phyloP scores from a whole-genome alignment of 2,329 filamentous ascomycete genomes.

The Tolypocladium guangdongense region DNA sequence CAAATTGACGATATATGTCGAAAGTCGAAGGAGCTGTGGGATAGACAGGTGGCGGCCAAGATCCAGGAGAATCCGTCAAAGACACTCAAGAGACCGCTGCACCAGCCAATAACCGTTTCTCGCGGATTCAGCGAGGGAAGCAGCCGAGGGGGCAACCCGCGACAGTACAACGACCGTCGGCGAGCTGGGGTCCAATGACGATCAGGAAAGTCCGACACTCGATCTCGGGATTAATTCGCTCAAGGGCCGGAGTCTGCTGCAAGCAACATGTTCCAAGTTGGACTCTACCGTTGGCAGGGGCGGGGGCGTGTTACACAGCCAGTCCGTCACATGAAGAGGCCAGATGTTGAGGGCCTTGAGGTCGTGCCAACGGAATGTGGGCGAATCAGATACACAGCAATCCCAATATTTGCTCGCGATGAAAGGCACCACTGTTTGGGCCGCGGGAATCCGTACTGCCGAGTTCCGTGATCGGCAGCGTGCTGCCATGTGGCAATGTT shows the following conservation, averaged over 20 bases:
- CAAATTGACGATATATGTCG: slow-evolving; percentile 53
- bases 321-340: background rate
- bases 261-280: background rate
- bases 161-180: slow-evolving; percentile 13
- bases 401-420: background rate
- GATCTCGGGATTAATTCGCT: background rate
- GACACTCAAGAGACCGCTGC: slow-evolving; percentile 43
- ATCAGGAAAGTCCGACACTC: background rate
- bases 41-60: slow-evolving; percentile 40
- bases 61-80: slow-evolving; percentile 34
- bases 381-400: background rate
- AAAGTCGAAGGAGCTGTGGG: slow-evolving; percentile 48
- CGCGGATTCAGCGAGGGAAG: slow-evolving; percentile 9
- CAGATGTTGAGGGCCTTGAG: background rate
- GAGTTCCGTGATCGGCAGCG: slow-evolving; percentile 27
- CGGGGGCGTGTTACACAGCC: background rate
- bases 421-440: background rate
- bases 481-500: slow-evolving; percentile 34
- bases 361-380: background rate
- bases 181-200: background rate
- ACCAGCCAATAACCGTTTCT: slow-evolving; percentile 41
- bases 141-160: slow-evolving; percentile 13
- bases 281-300: no score
- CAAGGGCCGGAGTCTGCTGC: background rate
- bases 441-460: slow-evolving; percentile 4